Conservation (phyloP, 352 stramenopile genomes). For the Pythium diclinum region DNA sequence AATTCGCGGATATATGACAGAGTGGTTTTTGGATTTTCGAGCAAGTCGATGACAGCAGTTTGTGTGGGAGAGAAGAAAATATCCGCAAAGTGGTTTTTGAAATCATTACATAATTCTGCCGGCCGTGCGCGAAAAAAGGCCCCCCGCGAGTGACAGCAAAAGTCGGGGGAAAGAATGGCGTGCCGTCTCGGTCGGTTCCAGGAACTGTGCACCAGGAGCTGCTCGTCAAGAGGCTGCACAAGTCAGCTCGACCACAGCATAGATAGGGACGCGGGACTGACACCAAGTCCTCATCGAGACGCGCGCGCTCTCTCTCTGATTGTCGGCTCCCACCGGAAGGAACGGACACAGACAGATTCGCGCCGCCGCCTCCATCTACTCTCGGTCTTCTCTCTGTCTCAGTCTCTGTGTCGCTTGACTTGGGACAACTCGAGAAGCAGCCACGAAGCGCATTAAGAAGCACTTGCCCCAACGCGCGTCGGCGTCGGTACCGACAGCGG, state of each 20-base stretch:
- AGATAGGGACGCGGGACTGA: slow-evolving; percentile 1
- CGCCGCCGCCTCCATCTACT: not conserved
- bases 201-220: slow-evolving; percentile 7
- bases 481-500: slow-evolving; percentile 27
- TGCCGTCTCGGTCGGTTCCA: slow-evolving; percentile 3
- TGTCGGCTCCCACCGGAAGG: slow-evolving; percentile 1
- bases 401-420: not conserved
- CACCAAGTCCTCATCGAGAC: not conserved
- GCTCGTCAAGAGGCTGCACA: slow-evolving; percentile 2
- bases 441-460: slow-evolving; percentile 15
- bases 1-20: not conserved
- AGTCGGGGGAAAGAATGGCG: slow-evolving; percentile 6
- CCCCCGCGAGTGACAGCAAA: slow-evolving; percentile 12
- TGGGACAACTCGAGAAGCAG: slow-evolving; percentile 11
- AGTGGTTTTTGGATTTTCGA: slow-evolving; percentile 2
- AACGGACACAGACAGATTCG: slow-evolving; percentile 4
- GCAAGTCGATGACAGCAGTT: not conserved
- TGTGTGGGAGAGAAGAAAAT: not conserved
- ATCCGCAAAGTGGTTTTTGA: slow-evolving; percentile 24
- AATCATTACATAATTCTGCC: not conserved
- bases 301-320: slow-evolving; percentile 1
- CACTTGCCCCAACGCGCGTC: slow-evolving; percentile 20
- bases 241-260: slow-evolving; percentile 2
- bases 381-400: not conserved
- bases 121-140: slow-evolving; percentile 5